Evolutionary conservation across 2,329 filamentous ascomycete genomes (phyloP), one percentile per base, ranked within the genome.

Genomic region (Claviceps sp.): DNA sequence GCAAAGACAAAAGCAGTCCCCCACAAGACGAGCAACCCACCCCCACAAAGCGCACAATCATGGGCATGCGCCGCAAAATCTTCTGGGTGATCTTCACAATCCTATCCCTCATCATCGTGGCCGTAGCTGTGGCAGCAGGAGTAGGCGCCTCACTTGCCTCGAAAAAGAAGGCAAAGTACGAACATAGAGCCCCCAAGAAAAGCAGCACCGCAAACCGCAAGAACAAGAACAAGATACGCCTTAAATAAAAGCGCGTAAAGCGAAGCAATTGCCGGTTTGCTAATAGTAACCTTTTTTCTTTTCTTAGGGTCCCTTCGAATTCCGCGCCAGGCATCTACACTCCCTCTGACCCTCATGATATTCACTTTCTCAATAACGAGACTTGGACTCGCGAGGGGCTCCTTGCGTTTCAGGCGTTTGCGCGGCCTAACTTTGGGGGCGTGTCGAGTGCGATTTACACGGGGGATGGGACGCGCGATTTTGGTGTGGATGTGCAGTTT

Each of bases 41-140:
- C 5, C 1, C 8, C 46, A 2, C 46, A 36, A 18, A 43, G 24
- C 11, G 37, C 24, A 50, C 18, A 20, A 50, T 50, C 9, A 40
- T 50, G 24, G 49, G 49, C 38, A 38, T 50, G 42, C 45, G 36
- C n/a, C 49, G 42, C 41, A 45, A 37, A 16, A 42, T 45, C 37
- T 46, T 50, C 24, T 20, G 26, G 16, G 16, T 40, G 4, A 8
- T 46, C 18, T 5, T 50, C 14, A 34, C 30, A 30, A 18, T 46
- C n/a, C 24, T 50, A 6, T 11, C 37, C 9, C 18, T 50, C 26
- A 5, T 40, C 30, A 34, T 46, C 6, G 49, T 42, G 3, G 40
- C 13, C 20, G 30, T 6, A 16, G 49, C 26, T 14, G 41, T 48
- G 7, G 47, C 30, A 16, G 36, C 18, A 9, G 47, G 47, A 20